Evolutionary conservation across 1,139 yeast species (phyloP), one percentile per base, ranked within the genome.

Genomic region (Suhomyces bribrorum): DNA sequence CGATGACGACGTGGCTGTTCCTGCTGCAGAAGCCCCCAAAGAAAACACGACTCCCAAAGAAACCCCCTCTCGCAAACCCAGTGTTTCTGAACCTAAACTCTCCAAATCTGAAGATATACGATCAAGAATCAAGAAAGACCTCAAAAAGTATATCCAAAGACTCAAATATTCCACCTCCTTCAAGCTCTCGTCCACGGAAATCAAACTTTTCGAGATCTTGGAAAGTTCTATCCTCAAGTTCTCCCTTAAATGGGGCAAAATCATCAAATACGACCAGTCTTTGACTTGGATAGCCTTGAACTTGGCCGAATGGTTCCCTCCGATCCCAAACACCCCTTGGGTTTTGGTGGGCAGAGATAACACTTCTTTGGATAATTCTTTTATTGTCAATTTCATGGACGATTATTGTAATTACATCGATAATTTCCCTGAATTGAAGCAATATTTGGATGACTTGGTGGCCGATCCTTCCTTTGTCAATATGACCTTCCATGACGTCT

Each of bases 291-390:
- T 86, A 15, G 97, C 96, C 0, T 65, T 87, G 31, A 89, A 89
- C 7, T 66, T 90, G 37, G 94, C 96, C 2, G 96, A 88, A 59
- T 88, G 96, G 95, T 75, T 84, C 26, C 94, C 95, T 6, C 86
- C 88, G 3, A 59, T 72, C 23, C 66, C 67, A 3, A 59, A 66
- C 20, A 68, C 75, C 12, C 59, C 67, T 1, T 69, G 69, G 71
- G 76, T 72, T 5, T 54, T 72, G 34, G 61, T 64, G 14, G 77
- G 77, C 2, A 59, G 76, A 42, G 75, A 69, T 45, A 49, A 56
- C 24, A 43, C 56, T 2, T 45, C 54, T 7, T 41, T 43, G 24
- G 48, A 54, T 12, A 56, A 62, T 36, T 46, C 61, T 15, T 56
- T 62, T 24, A 54, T 67, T 12, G 69, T 75, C 42, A 65, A 75